These are phyloP conservation scores for Monascus ruber DNA, from an alignment of 2,329 filamentous ascomycete species.

Conservation along the genomic window DNA sequence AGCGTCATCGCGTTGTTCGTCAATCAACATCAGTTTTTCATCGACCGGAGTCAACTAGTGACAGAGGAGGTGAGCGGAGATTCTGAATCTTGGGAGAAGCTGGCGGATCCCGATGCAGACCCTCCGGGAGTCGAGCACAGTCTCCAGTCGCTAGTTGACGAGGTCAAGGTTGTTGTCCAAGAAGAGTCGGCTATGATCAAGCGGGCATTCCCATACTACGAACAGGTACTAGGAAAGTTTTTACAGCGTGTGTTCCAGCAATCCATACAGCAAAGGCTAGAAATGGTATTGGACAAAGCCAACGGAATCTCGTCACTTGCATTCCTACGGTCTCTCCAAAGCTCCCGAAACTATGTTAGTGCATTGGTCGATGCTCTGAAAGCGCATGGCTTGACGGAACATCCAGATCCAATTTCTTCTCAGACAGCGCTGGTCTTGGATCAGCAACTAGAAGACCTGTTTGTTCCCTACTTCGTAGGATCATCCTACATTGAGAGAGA, in stretches of 20 bases:
- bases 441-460: constrained; percentile 55
- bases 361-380: constrained; percentile 86
- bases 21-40: constrained; percentile 99
- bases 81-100: constrained; percentile 68
- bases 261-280: constrained; percentile 88
- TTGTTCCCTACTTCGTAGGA: constrained; percentile 55
- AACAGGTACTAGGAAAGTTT: constrained; percentile 86
- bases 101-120: constrained; percentile 89
- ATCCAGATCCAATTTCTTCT: constrained; percentile 80
- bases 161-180: constrained; percentile 90
- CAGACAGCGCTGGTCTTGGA: constrained; percentile 65
- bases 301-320: constrained; percentile 83
- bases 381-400: constrained; percentile 83
- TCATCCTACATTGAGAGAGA: constrained; percentile 56
- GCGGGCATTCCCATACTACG: constrained; percentile 88
- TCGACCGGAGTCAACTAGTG: constrained; percentile 84
- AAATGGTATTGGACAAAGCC: constrained; percentile 92
- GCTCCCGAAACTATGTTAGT: constrained; percentile 80
- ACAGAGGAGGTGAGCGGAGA: constrained; percentile 62
- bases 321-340: constrained; percentile 81
- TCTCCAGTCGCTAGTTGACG: constrained; percentile 81
- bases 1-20: constrained; percentile 95
- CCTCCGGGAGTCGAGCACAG: constrained; percentile 85
- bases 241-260: constrained; percentile 95
- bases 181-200: constrained; percentile 97